Percentiles rank a stretch among this genome's conserved stretches.
Evolutionary conservation across 2,329 filamentous ascomycete genomes (phyloP).

Genomic region (Verticillium zaregamsianum): DNA sequence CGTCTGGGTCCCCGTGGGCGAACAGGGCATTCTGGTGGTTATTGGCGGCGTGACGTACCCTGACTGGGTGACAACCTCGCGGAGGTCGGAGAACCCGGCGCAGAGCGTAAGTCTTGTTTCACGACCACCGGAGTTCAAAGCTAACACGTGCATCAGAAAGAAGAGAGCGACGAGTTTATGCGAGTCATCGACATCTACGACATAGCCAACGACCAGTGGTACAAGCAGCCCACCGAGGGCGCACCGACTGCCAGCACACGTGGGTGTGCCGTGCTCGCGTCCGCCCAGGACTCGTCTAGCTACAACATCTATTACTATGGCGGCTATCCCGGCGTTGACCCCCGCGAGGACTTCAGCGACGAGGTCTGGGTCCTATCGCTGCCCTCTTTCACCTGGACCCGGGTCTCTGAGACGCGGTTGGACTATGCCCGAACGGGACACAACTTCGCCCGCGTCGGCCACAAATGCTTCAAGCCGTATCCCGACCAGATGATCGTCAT

Average conservation of each 20-base stretch:
- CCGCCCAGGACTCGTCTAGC: conserved; percentile 65
- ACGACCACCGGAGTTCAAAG: no score
- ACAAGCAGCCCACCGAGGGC: conserved; percentile 60
- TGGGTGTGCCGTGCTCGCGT: conserved; percentile 71
- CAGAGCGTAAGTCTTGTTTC: conserved; percentile 33
- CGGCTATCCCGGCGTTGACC: conserved; percentile 58
- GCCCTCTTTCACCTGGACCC: conserved; percentile 76
- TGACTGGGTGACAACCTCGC: conserved; percentile 31
- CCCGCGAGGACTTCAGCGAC: conserved; percentile 40
- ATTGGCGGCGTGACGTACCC: conserved; percentile 69
- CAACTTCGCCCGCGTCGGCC: conserved; percentile 61
- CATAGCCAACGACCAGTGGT: conserved; percentile 64
- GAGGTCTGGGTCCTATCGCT: conserved; percentile 80
- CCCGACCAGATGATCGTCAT: conserved; percentile 77
- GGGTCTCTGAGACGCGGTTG: conserved; percentile 34
- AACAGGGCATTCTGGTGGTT: conserved; percentile 71
- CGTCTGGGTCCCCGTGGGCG: conserved; percentile 74
- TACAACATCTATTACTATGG: conserved; percentile 85
- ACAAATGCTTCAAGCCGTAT: conserved; percentile 71
- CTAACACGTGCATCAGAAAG: conserved; percentile 34
- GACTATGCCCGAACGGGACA: conserved; percentile 19
- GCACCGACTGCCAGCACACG: conserved; percentile 56
- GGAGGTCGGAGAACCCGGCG: conserved; percentile 24
- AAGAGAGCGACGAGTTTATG: conserved; percentile 67
- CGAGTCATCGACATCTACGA: conserved; percentile 73